phyloP scores from a whole-genome alignment of 345 rosid species.

The Gynandropsis gynandra region DNA sequence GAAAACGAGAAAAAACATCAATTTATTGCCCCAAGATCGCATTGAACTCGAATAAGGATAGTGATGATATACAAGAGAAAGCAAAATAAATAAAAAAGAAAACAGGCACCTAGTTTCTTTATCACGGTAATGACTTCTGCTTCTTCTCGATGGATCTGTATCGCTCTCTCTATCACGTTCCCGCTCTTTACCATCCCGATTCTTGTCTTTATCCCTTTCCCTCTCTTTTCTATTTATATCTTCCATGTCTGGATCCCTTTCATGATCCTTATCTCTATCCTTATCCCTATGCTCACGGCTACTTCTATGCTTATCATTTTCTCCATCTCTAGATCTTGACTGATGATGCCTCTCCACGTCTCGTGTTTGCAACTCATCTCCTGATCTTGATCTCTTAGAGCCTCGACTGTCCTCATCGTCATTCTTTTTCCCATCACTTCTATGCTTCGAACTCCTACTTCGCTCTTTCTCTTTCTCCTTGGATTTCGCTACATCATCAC shows the following conservation, averaged over 20 bases:
- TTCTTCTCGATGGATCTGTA: no score
- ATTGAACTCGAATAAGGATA: slow-evolving; percentile 6
- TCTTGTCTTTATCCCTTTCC: no score
- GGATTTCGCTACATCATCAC: slow-evolving; percentile 34
- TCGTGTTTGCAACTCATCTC: slow-evolving; percentile 32
- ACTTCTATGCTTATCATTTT: no score
- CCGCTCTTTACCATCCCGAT: no score
- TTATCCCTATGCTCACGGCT: no score
- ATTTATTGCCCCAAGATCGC: no score
- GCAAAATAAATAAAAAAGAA: not conserved
- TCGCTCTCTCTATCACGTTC: no score
- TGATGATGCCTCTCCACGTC: no score
- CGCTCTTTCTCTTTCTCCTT: slow-evolving; percentile 39
- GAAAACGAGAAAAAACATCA: no score
- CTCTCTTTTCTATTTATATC: no score
- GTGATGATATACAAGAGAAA: not conserved
- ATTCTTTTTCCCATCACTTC: slow-evolving; percentile 43
- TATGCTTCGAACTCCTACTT: slow-evolving; percentile 55
- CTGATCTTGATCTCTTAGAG: slow-evolving; percentile 47
- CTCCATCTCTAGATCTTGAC: slow-evolving; percentile 51
- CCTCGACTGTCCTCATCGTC: slow-evolving; percentile 37
- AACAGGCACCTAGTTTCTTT: slow-evolving; percentile 65
- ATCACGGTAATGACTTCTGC: slow-evolving; percentile 47
- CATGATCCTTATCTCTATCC: no score
- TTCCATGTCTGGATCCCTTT: no score